Evolutionary conservation across 768 basidiomycete genomes (phyloP).

Genomic region (Suillus variegatus): DNA sequence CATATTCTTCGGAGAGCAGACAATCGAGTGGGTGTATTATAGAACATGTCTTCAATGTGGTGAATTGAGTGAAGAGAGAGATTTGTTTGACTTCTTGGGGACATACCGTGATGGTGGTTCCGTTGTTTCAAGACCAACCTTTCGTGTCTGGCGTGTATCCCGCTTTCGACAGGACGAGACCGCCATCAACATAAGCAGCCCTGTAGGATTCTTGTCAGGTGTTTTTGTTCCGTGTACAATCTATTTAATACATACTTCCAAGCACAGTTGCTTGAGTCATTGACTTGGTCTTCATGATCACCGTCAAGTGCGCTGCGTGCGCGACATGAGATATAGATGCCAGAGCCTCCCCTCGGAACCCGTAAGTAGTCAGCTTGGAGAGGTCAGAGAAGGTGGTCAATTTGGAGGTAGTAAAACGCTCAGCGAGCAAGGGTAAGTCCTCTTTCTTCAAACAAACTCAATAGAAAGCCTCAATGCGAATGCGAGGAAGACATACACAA

Average conservation of each 20-base stretch:
- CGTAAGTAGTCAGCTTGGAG: constrained; percentile 83
- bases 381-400: constrained; percentile 85
- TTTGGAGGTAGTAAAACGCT: constrained; percentile 96
- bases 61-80: constrained; percentile 7
- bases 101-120: constrained; percentile 82
- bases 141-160: constrained; percentile 77
- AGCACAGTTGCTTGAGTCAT: constrained; percentile 73
- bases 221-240: neutral
- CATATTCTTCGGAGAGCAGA: constrained; percentile 92
- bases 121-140: constrained; percentile 92
- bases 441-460: no score
- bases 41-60: constrained; percentile 95
- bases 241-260: constrained; percentile 74
- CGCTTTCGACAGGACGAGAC: constrained; percentile 66
- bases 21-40: constrained; percentile 86
- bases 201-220: no score
- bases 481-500: no score
- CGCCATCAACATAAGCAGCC: constrained; percentile 51
- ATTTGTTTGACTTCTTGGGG: neutral
- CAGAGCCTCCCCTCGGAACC: constrained; percentile 95
- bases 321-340: constrained; percentile 96
- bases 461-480: no score
- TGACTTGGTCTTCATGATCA: constrained; percentile 93
- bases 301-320: constrained; percentile 55
- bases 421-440: constrained; percentile 79